phyloP scores from a whole-genome alignment of 225 moss, liverwort and hornwort genomes.

The Physcomitrium patens region DNA sequence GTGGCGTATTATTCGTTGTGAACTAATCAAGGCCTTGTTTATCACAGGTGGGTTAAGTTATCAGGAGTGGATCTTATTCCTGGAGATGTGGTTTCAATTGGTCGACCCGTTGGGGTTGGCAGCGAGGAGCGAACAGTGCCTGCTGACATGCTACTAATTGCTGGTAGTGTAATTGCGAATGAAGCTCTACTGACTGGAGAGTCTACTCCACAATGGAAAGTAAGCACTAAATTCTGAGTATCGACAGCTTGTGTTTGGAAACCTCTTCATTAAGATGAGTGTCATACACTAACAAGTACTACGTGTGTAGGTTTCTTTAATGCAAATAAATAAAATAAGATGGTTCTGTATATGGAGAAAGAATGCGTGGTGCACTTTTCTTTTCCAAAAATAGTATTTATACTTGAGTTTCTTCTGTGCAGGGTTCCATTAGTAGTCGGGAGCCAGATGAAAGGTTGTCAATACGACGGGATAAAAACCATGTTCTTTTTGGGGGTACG shows the following conservation, averaged over 20 bases:
- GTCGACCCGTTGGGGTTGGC: slow-evolving; percentile 86
- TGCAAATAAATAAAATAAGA: not conserved
- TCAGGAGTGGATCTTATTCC: slow-evolving; percentile 96
- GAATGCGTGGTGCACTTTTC: not conserved
- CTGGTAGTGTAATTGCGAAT: slow-evolving; percentile 94
- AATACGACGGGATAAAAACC: slow-evolving; percentile 88
- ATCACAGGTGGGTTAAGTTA: slow-evolving; percentile 87
- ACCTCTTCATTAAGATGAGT: not conserved
- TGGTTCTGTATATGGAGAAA: slow-evolving; percentile 6
- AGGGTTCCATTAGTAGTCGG: slow-evolving; percentile 83
- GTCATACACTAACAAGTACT: not conserved
- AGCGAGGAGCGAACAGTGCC: slow-evolving; percentile 98
- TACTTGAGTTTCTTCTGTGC: slow-evolving; percentile 12
- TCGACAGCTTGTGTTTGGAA: slow-evolving; percentile 19
- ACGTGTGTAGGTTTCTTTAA: slow-evolving; percentile 2
- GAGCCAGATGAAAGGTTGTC: slow-evolving; percentile 78
- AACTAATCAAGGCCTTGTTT: slow-evolving; percentile 32
- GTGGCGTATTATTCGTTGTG: slow-evolving; percentile 12
- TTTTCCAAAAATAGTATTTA: not conserved
- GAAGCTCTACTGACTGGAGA: slow-evolving; percentile 97
- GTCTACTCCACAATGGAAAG: slow-evolving; percentile 99
- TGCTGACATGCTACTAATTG: slow-evolving; percentile 91
- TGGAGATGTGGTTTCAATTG: slow-evolving; percentile 96
- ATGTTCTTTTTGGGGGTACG: slow-evolving; percentile 92
- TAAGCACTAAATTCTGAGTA: slow-evolving; percentile 37